Conservation (phyloP, 2,329 filamentous ascomycete species). For the Conoideocrella luteorostrata region DNA sequence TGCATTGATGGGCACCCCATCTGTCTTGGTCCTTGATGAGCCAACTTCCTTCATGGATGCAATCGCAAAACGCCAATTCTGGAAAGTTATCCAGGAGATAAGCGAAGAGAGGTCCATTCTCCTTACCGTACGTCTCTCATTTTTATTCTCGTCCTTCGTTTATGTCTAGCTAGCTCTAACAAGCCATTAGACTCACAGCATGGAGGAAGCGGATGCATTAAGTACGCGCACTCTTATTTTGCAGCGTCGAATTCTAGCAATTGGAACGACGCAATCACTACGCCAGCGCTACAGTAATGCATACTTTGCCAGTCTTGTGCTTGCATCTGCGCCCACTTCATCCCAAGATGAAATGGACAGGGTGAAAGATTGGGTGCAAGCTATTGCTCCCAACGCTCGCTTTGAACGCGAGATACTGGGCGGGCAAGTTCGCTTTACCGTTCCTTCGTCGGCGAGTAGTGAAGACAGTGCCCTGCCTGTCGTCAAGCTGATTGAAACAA, state of each 20-base stretch:
- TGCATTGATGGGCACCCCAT: constrained; percentile 79
- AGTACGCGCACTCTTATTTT: constrained; percentile 70
- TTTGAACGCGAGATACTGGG: constrained; percentile 55
- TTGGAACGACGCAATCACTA: too few species aligned
- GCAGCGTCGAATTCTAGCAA: too few species aligned
- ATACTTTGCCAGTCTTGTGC: too few species aligned
- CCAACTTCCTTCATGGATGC: constrained; percentile 80
- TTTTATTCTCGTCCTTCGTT: background rate
- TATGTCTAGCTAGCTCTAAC: too few species aligned
- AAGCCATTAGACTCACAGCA: constrained; percentile 75
- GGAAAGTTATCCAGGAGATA: constrained; percentile 68
- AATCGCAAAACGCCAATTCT: constrained; percentile 80
- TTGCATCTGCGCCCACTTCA: too few species aligned
- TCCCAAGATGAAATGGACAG: too few species aligned
- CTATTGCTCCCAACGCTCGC: too few species aligned
- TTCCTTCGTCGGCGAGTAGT: constrained; percentile 13
- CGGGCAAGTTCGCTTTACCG: constrained; percentile 45
- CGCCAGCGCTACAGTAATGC: too few species aligned
- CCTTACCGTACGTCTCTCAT: constrained; percentile 45
- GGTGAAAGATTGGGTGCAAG: too few species aligned
- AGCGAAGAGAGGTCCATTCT: constrained; percentile 66
- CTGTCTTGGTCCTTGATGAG: constrained; percentile 77
- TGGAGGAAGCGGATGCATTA: constrained; percentile 85
- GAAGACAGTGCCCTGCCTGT: constrained; percentile 15
- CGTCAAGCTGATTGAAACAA: constrained; percentile 29